phyloP scores from a whole-genome alignment of 1,284 basidiomycete species.

The Coniferiporia weirii region DNA sequence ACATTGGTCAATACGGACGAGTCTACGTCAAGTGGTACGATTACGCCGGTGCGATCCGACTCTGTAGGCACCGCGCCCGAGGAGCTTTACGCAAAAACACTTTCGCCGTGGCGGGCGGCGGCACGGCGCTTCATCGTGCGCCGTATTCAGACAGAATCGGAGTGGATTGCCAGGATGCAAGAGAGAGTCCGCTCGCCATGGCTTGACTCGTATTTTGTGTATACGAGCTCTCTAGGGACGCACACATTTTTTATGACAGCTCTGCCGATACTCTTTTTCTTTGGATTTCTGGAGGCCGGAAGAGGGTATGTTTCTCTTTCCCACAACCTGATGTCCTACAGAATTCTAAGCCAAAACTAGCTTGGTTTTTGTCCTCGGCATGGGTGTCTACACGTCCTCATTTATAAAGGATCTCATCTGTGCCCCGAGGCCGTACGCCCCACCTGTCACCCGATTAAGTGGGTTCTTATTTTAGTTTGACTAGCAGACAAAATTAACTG shows the following conservation, averaged over 20 bases:
- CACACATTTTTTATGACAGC: conserved; percentile 95
- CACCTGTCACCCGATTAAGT: conserved; percentile 86
- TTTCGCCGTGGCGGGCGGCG: conserved; percentile 66
- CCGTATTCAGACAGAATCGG: conserved; percentile 60
- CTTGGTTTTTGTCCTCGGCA: conserved; percentile 66
- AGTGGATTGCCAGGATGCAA: conserved; percentile 69
- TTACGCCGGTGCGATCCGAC: not conserved
- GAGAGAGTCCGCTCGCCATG: conserved; percentile 61
- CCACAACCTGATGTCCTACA: not conserved
- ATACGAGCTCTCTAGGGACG: conserved; percentile 84
- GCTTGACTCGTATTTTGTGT: conserved; percentile 86
- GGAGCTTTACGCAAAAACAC: conserved; percentile 60
- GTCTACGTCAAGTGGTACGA: not conserved
- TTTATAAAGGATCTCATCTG: conserved; percentile 89
- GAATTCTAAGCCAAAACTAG: conserved; percentile 32
- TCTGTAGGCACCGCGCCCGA: conserved; percentile 31
- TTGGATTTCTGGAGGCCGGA: conserved; percentile 69
- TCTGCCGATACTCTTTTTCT: conserved; percentile 85
- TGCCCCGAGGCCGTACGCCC: conserved; percentile 85
- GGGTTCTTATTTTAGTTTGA: conserved; percentile 23
- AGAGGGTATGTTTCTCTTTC: conserved; percentile 55
- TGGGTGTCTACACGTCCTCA: conserved; percentile 82
- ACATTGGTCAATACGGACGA: not conserved
- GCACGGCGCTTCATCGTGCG: conserved; percentile 58
- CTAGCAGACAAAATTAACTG: not conserved